These are phyloP conservation scores for Eucalyptus tenuipes DNA, from an alignment of 345 rosid genomes.

Conservation along the genomic window DNA sequence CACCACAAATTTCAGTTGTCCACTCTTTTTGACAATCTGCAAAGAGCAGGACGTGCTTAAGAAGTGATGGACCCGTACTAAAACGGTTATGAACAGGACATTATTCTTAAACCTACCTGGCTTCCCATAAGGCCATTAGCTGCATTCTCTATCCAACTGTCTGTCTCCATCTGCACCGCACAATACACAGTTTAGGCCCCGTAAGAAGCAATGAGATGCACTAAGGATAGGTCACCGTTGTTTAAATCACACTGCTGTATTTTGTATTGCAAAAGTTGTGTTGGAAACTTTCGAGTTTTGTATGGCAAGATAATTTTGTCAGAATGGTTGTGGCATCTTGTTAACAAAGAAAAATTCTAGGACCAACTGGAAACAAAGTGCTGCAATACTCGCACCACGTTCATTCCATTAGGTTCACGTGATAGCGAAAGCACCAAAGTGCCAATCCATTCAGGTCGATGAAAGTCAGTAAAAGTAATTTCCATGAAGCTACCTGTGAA, in stretches of 20 bases:
- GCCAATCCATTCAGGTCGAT: neutral
- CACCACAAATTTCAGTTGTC: constrained; percentile 55
- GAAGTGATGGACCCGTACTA: neutral
- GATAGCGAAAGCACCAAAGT: neutral
- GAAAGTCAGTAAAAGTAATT: neutral
- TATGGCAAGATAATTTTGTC: neutral
- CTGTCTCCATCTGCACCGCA: constrained; percentile 59
- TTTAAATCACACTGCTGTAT: neutral
- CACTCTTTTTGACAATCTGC: constrained; percentile 55
- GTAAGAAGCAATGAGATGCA: neutral
- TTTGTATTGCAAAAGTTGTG: neutral
- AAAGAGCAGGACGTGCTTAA: neutral
- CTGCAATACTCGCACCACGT: neutral
- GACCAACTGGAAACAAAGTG: neutral
- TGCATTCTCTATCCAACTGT: constrained; percentile 95
- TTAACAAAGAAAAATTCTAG: neutral
- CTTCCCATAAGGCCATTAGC: constrained; percentile 92
- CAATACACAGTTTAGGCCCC: neutral
- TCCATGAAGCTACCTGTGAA: constrained; percentile 50
- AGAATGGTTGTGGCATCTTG: neutral
- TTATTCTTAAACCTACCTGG: constrained; percentile 31
- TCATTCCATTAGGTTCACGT: neutral
- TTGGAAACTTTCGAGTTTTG: neutral
- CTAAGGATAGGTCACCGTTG: neutral
- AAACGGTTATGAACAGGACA: neutral